Conservation (phyloP, 2,329 filamentous ascomycete genomes). For the Pezicula radicicola region DNA sequence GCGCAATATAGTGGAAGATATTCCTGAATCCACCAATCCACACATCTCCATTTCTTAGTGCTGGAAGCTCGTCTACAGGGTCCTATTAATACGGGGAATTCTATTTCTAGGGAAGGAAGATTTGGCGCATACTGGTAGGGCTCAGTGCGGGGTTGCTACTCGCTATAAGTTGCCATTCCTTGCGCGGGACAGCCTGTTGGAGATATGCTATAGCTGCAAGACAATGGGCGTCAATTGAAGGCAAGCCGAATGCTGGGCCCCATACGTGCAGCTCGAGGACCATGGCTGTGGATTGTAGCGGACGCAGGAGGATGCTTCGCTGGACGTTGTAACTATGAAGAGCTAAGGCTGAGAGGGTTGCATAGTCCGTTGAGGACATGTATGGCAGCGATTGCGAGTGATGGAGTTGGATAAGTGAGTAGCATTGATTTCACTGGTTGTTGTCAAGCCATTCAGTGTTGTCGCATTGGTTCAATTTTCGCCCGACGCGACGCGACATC, state of each 20-base stretch:
- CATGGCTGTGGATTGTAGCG: conserved; percentile 19
- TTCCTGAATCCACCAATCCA: conserved; percentile 52
- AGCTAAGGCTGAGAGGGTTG: too few relatives aligned
- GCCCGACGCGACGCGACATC: too few relatives aligned
- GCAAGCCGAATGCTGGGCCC: conserved; percentile 83
- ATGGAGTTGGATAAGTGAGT: too few relatives aligned
- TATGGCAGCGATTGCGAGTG: too few relatives aligned
- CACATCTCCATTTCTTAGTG: conserved; percentile 49
- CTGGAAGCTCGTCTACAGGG: conserved; percentile 51
- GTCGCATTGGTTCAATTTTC: too few relatives aligned
- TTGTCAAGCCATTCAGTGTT: too few relatives aligned
- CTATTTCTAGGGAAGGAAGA: not conserved
- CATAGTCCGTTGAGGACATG: too few relatives aligned
- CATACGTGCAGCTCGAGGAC: conserved; percentile 80
- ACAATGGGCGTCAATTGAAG: conserved; percentile 90
- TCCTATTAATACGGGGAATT: conserved; percentile 3
- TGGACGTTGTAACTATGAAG: not conserved
- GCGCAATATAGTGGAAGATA: conserved; percentile 46
- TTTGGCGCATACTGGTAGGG: conserved; percentile 60
- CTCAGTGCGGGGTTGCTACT: conserved; percentile 71
- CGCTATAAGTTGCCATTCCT: conserved; percentile 68
- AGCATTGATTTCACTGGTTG: too few relatives aligned
- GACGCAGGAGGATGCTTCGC: not conserved
- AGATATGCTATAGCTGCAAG: conserved; percentile 80
- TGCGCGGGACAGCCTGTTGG: conserved; percentile 54